Evolutionary conservation across 2,329 filamentous ascomycete genomes (phyloP).

Genomic region (Raffaelea ambrosiae): DNA sequence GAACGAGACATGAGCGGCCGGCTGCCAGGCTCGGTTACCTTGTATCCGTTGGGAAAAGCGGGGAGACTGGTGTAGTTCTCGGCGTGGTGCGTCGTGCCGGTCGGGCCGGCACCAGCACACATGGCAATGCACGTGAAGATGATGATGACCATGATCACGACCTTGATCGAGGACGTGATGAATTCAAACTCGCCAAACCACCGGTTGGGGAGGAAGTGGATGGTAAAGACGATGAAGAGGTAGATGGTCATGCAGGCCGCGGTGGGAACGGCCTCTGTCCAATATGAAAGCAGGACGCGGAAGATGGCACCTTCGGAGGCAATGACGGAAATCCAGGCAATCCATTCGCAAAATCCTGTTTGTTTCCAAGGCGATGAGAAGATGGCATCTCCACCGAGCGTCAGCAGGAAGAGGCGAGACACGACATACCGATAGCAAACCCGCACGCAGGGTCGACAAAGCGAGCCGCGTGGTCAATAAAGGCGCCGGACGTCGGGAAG

Average conservation of each 20-base stretch:
- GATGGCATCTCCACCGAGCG: no score
- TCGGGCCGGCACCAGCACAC: background rate
- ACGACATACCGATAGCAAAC: background rate
- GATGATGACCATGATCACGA: constrained; percentile 2
- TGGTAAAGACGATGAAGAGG: background rate
- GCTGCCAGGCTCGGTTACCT: no score
- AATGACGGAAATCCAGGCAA: background rate
- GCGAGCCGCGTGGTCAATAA: constrained; percentile 1
- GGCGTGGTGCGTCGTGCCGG: background rate
- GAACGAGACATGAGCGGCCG: no score
- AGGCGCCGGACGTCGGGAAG: background rate
- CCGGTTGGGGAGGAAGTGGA: background rate
- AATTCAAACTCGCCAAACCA: background rate
- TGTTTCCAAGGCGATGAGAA: no score
- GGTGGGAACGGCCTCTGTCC: background rate
- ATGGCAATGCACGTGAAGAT: constrained; percentile 1
- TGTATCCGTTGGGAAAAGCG: background rate
- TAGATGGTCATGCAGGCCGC: constrained; percentile 1
- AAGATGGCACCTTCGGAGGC: constrained; percentile 1
- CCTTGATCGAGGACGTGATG: background rate
- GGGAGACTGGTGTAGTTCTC: background rate
- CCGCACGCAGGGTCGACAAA: constrained; percentile 1
- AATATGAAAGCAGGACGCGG: background rate
- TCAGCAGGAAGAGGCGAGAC: no score
- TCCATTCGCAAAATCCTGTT: background rate